phyloP scores from a whole-genome alignment of 805 yeast genomes.

The Torulaspora franciscae region DNA sequence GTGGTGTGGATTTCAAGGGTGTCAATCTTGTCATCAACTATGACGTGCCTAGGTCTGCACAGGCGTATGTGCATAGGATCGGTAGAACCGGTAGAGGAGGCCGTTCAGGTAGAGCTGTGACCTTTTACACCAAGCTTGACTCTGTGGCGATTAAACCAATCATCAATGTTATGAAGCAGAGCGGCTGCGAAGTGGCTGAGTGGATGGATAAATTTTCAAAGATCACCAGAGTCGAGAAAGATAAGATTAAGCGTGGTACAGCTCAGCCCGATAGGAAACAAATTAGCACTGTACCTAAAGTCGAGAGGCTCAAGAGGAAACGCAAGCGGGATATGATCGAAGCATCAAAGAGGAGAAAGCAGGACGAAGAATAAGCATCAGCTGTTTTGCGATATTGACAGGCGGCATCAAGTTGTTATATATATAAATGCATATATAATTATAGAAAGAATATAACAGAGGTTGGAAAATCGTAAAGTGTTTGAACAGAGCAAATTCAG shows the following conservation, averaged over 20 bases:
- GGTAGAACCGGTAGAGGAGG: slow-evolving; percentile 99
- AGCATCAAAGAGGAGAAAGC: slow-evolving; percentile 63
- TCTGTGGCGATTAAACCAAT: slow-evolving; percentile 69
- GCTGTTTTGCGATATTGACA: slow-evolving; percentile 4
- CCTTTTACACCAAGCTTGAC: slow-evolving; percentile 92
- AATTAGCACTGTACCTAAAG: slow-evolving; percentile 79
- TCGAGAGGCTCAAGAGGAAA: slow-evolving; percentile 58
- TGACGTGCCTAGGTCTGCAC: slow-evolving; percentile 92
- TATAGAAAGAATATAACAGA: slow-evolving; percentile 16
- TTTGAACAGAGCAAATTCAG: slow-evolving; percentile 1
- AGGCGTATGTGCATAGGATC: slow-evolving; percentile 93
- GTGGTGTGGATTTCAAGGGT: slow-evolving; percentile 97
- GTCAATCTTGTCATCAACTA: slow-evolving; percentile 91
- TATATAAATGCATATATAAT: slow-evolving; percentile 13
- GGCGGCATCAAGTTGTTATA: slow-evolving; percentile 10
- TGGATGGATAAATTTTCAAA: slow-evolving; percentile 80
- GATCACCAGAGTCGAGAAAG: slow-evolving; percentile 58
- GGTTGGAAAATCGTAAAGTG: slow-evolving; percentile 7
- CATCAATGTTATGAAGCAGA: slow-evolving; percentile 91
- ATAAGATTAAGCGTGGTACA: slow-evolving; percentile 51
- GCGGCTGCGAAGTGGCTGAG: slow-evolving; percentile 65
- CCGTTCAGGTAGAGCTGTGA: slow-evolving; percentile 76
- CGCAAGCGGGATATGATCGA: slow-evolving; percentile 66
- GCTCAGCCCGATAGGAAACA: slow-evolving; percentile 51
- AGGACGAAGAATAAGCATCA: slow-evolving; percentile 3